Base-by-base conservation (phyloP, 2,329 filamentous ascomycete genomes). In the Paecilomyces sp. region DNA sequence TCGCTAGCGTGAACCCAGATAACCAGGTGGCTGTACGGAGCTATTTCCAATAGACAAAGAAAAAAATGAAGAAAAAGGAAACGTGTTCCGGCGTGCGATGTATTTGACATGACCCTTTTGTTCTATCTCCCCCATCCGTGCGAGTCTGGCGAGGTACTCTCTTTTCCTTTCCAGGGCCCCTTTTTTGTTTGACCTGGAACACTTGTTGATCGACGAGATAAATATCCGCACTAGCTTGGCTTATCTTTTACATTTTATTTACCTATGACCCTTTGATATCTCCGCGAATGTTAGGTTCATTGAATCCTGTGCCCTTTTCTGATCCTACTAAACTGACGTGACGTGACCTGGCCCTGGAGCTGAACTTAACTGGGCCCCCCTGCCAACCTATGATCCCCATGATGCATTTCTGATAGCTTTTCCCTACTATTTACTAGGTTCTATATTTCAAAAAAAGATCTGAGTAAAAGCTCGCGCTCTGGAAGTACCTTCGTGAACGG, bases 21-120 rank as follows among this genome's bases (percentile, higher is more conserved):
- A 88, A 90, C 62, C 92, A 97, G 76, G 85, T 87, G 70, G 88
- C 84, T 11, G 90, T 95, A 61, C 87, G 88, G 74, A 85, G 85
- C 64, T 91, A 88, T 79, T 96, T 96, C 78, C 82, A 83, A 70
- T 91, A 83, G 64, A 33, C 6, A 9, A 12, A 33, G 31, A 33
- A 33, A 12, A 5, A 8, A 12, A 33, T n/a, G 18, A 47, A 47
- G 18, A 47, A 47, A n/a, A 47, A 41, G 13, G 41, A 47, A 47
- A 47, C 41, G 41, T 47, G 41, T 47, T 52, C 7, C 15, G 55
- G 24, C 11, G 33, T 57, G 30, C 54, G 41, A 53, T 54, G 41
- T 47, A 18, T 47, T 18, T 47, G 41, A 22, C 41, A 47, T 47
- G 41, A 47, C 41, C 25, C 41, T 47, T 47, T 47, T 47, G 41